Percentiles rank a stretch among this genome's conserved stretches.
phyloP scores from a whole-genome alignment of 2,329 filamentous ascomycete genomes.

The Tolypocladium endophyticum region DNA sequence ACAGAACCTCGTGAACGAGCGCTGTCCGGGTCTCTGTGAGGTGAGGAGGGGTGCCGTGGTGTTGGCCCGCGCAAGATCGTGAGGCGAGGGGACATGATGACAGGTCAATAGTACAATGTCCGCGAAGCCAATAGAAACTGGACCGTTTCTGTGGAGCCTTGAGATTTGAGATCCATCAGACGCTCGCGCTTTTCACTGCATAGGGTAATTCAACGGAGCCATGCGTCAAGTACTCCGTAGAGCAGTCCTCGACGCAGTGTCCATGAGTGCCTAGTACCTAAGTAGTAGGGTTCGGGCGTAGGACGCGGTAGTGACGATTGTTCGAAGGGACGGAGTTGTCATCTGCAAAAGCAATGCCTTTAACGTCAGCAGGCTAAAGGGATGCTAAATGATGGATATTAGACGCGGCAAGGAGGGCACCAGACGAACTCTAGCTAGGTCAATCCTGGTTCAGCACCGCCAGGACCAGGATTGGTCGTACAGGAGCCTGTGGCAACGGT shows the following conservation, averaged over 20 bases:
- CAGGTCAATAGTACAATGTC: not conserved
- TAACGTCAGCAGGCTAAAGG: not conserved
- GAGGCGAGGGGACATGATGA: not conserved
- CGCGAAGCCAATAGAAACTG: not conserved
- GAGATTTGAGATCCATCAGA: too few species aligned
- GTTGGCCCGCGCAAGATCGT: not conserved
- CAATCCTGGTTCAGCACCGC: not conserved
- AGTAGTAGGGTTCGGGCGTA: too few species aligned
- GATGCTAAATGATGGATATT: not conserved
- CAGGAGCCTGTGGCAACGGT: not conserved
- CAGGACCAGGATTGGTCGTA: too few species aligned
- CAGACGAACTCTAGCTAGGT: not conserved
- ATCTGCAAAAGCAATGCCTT: not conserved
- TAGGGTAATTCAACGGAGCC: too few species aligned
- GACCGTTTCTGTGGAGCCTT: not conserved
- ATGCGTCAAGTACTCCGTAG: too few species aligned
- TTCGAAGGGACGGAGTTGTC: too few species aligned
- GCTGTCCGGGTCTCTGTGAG: not conserved
- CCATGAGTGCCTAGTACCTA: too few species aligned
- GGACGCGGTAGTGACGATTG: too few species aligned
- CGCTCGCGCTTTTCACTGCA: too few species aligned
- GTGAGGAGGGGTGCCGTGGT: not conserved
- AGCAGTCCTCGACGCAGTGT: not conserved
- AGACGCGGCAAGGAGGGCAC: too few species aligned
- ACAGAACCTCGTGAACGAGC: not conserved